phyloP scores from a whole-genome alignment of 345 rosid species.

The Mallotus nudiflorus region DNA sequence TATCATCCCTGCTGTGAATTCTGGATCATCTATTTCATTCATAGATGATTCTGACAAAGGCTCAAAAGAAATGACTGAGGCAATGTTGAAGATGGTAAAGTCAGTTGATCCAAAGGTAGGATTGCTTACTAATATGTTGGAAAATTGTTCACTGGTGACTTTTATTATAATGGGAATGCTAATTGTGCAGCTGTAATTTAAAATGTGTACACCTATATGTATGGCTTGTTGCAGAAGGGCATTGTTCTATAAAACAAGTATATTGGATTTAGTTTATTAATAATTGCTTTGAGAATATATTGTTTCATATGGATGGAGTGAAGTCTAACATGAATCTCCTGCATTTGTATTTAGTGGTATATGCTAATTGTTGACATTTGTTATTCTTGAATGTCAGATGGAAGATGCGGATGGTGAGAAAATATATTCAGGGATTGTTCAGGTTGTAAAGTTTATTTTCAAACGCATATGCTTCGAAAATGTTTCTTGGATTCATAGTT shows the following conservation, averaged over 20 bases:
- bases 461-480: constrained; percentile 71
- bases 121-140: constrained; percentile 1
- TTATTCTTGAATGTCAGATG: constrained; percentile 39
- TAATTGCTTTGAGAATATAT: not conserved
- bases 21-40: constrained; percentile 47
- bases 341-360: not conserved
- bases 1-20: constrained; percentile 67
- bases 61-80: constrained; percentile 50
- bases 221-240: not conserved
- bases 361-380: constrained; percentile 4
- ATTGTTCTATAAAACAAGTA: not conserved
- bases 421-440: constrained; percentile 59
- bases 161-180: no score
- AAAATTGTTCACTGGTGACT: not conserved
- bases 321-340: not conserved
- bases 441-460: constrained; percentile 62
- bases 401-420: constrained; percentile 56
- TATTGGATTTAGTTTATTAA: not conserved
- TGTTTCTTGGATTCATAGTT: constrained; percentile 68
- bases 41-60: constrained; percentile 51
- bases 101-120: constrained; percentile 54
- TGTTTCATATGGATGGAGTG: not conserved
- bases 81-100: constrained; percentile 49
- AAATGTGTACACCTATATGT: not conserved
- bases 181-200: no score